These are phyloP conservation scores for Diutina pseudorugosa DNA, from an alignment of 1,139 yeast genomes.

Conservation along the genomic window DNA sequence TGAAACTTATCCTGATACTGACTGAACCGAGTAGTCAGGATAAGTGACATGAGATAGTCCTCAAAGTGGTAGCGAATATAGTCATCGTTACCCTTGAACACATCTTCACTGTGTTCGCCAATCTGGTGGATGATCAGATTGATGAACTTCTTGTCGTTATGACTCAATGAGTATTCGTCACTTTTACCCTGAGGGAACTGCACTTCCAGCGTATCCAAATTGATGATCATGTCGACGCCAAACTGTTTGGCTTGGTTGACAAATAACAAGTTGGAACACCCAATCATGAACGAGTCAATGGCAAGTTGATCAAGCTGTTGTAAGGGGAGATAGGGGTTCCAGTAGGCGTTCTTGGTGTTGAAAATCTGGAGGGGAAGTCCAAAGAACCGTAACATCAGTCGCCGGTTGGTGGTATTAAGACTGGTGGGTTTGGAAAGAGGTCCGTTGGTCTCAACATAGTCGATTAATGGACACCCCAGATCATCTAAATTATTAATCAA, in stretches of 20 bases:
- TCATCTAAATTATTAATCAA: slow-evolving; percentile 61
- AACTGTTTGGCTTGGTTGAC: slow-evolving; percentile 52
- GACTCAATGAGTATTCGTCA: slow-evolving; percentile 39
- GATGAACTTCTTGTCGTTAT: slow-evolving; percentile 67
- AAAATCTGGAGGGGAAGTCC: slow-evolving; percentile 85
- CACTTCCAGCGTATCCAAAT: slow-evolving; percentile 24
- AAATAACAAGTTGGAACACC: slow-evolving; percentile 77
- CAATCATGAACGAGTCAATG: slow-evolving; percentile 58
- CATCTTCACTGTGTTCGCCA: slow-evolving; percentile 13
- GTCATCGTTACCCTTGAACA: slow-evolving; percentile 69
- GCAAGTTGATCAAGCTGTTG: slow-evolving; percentile 76
- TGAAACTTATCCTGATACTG: slow-evolving; percentile 38
- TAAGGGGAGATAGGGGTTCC: slow-evolving; percentile 85
- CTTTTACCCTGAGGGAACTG: slow-evolving; percentile 29
- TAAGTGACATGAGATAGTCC: slow-evolving; percentile 68
- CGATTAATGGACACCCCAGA: slow-evolving; percentile 69
- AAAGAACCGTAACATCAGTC: slow-evolving; percentile 64
- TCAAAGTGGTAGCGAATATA: slow-evolving; percentile 81
- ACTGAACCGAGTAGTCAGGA: slow-evolving; percentile 61
- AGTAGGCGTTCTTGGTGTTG: slow-evolving; percentile 70
- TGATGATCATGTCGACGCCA: slow-evolving; percentile 33
- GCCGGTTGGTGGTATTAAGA: slow-evolving; percentile 65
- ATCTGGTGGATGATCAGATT: slow-evolving; percentile 21
- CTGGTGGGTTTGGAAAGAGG: slow-evolving; percentile 50
- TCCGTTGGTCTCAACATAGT: slow-evolving; percentile 36